Base-by-base conservation (phyloP, 306 rosid genomes). In the Vigna unguiculata region DNA sequence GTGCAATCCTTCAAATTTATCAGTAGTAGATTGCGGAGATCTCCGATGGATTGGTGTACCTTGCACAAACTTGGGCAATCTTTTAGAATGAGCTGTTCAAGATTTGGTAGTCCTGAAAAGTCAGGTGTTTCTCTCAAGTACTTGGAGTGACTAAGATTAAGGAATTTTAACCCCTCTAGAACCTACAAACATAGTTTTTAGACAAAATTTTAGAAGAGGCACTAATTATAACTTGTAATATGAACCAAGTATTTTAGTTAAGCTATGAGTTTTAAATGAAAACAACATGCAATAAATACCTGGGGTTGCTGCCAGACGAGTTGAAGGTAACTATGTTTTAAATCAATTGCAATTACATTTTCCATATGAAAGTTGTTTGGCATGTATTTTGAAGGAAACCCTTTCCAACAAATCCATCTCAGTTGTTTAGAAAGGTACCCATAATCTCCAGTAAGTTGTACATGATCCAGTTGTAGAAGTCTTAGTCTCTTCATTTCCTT, bases 41-140 rank as follows among this genome's bases (percentile, higher is more conserved):
- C 19, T 62, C 79, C 86, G 48, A 84, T 78, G 22, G 84, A 66
- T 0, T 68, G 40, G 49, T 81, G 83, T 74, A 86, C 10, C 19
- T 67, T 8, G 10, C n/a, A 0, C 71, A 87, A 68, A n/a, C 43
- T 72, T 2, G 2, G 9, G 72, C 85, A 85, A 11, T 25, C 36
- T 38, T 25, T 6, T 25, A 85, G 82, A 0, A 41, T 21, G 9
- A 82, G 73, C 1, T n/a, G 22, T 51, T 83, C 81, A 6, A 83
- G 87, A 73, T 74, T 64, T 5, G 71, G 71, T 20, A 64, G 5
- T 40, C 24, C 14, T 19, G 34, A 40, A 64, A 64, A 64, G 32
- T 64, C 71, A 41, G 71, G 71, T 2, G 32, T 28, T 28, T 28
- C 32, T 28, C 4, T 28, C 32, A 64, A 64, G n/a, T 10, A 17